Percentiles rank a stretch among this genome's conserved stretches.
These are phyloP conservation scores for Fonsecaea nubica DNA, from an alignment of 2,329 filamentous ascomycete genomes.

Conservation along the genomic window DNA sequence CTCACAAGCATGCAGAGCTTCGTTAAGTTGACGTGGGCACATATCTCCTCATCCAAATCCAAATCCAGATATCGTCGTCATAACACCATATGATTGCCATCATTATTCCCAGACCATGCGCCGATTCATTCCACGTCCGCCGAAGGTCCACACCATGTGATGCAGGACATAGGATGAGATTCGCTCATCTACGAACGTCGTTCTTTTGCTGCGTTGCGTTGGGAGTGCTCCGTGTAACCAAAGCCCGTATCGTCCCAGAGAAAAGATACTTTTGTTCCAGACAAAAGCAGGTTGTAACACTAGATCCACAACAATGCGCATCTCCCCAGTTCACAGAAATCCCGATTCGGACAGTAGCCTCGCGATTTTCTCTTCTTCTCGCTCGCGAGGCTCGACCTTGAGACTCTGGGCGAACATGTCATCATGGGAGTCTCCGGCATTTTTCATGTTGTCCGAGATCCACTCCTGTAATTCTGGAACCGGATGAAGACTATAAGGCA, in stretches of 20 bases:
- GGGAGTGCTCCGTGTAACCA: background rate
- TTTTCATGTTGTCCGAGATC: conserved; percentile 94
- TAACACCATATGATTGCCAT: conserved; percentile 9
- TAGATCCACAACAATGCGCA: background rate
- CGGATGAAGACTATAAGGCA: conserved; percentile 88
- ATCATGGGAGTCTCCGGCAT: conserved; percentile 84
- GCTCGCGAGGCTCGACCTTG: conserved; percentile 88
- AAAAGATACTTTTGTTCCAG: conserved; percentile 21
- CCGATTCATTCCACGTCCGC: background rate
- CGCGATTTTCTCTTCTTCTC: conserved; percentile 99
- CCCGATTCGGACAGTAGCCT: conserved; percentile 64
- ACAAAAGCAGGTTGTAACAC: conserved; percentile 18
- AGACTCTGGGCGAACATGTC: conserved; percentile 99
- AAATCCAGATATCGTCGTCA: conserved; percentile 1
- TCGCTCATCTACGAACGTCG: background rate
- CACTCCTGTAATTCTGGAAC: conserved; percentile 95
- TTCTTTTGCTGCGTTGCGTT: background rate
- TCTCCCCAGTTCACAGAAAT: conserved; percentile 48
- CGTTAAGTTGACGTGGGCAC: conserved; percentile 13
- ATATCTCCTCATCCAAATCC: conserved; percentile 12
- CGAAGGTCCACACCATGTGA: background rate
- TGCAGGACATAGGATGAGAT: background rate
- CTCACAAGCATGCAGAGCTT: conserved; percentile 8
- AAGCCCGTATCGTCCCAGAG: background rate
- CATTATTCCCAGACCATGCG: background rate